These are phyloP conservation scores for Hypoxylon lenormandii DNA, from an alignment of 495 filamentous ascomycete genomes.

Conservation along the genomic window DNA sequence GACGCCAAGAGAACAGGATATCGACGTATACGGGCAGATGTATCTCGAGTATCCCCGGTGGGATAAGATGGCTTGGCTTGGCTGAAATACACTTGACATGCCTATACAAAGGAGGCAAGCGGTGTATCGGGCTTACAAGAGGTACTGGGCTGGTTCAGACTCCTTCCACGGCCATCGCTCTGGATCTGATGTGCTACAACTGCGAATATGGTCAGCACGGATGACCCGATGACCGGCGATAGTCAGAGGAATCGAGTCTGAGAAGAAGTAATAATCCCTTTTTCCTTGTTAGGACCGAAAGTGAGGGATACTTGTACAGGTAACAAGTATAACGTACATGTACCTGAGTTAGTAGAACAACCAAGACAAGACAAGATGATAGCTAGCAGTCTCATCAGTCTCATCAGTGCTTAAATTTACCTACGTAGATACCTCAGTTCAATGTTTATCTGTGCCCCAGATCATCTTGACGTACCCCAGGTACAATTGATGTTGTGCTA, in stretches of 20 bases:
- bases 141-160: conserved; percentile 5
- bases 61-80: background rate
- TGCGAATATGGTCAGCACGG: conserved; percentile 22
- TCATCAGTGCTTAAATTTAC: no score
- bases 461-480: background rate
- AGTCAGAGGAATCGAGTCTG: conserved; percentile 16
- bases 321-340: no score
- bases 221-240: conserved; percentile 38
- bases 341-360: no score
- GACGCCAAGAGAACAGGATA: conserved; percentile 17
- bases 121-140: conserved; percentile 14
- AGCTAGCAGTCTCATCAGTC: no score
- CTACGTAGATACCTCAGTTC: no score
- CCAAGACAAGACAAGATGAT: no score
- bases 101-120: background rate
- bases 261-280: background rate
- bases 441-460: background rate
- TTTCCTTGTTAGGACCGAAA: background rate
- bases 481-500: conserved; percentile 22
- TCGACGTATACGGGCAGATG: no score
- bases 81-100: background rate
- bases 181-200: background rate
- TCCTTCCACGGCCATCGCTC: background rate
- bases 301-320: background rate
- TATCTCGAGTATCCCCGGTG: no score